A percentile compares a stretch with the other conserved stretches of the same genome.
Evolutionary conservation across 495 filamentous ascomycete genomes (phyloP).

Genomic region (Podospora australis): DNA sequence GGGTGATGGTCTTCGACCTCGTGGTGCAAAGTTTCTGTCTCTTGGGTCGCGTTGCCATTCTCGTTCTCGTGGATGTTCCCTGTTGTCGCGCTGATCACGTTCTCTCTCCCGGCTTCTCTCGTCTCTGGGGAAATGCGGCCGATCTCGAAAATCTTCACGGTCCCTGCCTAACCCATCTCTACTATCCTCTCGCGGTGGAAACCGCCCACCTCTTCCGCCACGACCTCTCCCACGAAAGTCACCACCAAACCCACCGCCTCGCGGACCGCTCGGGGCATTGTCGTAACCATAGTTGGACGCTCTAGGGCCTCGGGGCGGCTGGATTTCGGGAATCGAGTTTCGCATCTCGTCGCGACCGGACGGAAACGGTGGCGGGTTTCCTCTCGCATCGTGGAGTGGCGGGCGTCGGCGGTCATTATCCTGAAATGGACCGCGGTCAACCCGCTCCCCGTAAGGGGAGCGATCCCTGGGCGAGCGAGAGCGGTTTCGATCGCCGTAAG

Average conservation of each 20-base stretch:
- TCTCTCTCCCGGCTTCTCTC: constrained; percentile 37
- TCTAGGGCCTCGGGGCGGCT: constrained; percentile 65
- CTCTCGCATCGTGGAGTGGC: constrained; percentile 42
- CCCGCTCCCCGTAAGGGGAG: constrained; percentile 48
- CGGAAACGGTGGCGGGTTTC: constrained; percentile 41
- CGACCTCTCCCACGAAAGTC: constrained; percentile 38
- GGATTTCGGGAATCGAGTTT: constrained; percentile 33
- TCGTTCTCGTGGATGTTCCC: background rate
- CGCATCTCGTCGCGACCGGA: constrained; percentile 45
- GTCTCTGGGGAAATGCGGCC: constrained; percentile 41
- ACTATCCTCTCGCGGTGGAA: constrained; percentile 50
- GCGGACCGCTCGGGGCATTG: constrained; percentile 57
- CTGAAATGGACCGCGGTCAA: constrained; percentile 16
- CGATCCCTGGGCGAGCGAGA: constrained; percentile 52
- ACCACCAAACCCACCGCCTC: constrained; percentile 41
- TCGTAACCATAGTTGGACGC: no score
- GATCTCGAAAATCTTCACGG: constrained; percentile 50
- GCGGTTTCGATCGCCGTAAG: constrained; percentile 43
- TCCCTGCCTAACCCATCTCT: constrained; percentile 52
- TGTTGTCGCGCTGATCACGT: constrained; percentile 29
- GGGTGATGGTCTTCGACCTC: constrained; percentile 38
- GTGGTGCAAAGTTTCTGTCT: constrained; percentile 39
- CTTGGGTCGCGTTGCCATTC: constrained; percentile 18
- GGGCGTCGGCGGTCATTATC: constrained; percentile 44
- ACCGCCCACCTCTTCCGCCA: constrained; percentile 34